Base-by-base conservation (phyloP, 2,329 filamentous ascomycete genomes). In the Alternaria sp. region DNA sequence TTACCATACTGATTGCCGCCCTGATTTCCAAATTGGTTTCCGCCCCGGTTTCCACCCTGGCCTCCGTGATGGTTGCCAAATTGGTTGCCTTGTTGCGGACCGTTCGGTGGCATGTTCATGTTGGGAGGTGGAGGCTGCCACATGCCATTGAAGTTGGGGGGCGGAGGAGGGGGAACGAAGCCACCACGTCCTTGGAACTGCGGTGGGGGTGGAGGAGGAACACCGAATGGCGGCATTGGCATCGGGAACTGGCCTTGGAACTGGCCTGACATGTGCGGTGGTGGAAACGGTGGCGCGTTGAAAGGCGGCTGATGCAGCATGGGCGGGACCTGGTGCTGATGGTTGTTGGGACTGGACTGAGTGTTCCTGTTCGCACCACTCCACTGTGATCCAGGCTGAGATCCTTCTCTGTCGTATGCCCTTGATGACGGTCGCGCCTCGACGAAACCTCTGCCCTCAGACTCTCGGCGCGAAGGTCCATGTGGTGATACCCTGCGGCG, bases 81-180 rank as follows among this genome's bases (percentile, higher is more conserved):
- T n/a, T 63, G 65, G 30, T 60, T 62, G 5, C 59, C 30, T 7
- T 52, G 28, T 21, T 55, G 59, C n/a, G 44, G 47, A 61, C 23
- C 68, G 62, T 44, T 69, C 64, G 52, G 62, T 59, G 68, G 64
- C 7, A 60, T 66, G 25, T 61, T 59, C 55, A 67, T 66, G n/a
- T 71, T 69, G 0, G 67, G 65, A n/a, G 67, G 69, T 6, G 68
- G 63, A 23, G 68, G 67, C 49, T 69, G 66, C 58, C 65, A 76
- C 21, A 62, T 59, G n/a, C 70, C 72, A 10, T 63, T 71, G 46
- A 65, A 73, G 49, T 70, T 72, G 21, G 69, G 68, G 5, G 73
- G 71, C 25, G 70, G 72, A n/a, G 72, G 73, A 13, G 74, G 73
- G 7, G 70, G 72, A 3, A 71, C 50, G n/a, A 65, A 65, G 13